A percentile compares a stretch with the other conserved stretches of the same genome.
Conservation (phyloP, 2,329 filamentous ascomycete genomes). For the Shiraia bambusicola region DNA sequence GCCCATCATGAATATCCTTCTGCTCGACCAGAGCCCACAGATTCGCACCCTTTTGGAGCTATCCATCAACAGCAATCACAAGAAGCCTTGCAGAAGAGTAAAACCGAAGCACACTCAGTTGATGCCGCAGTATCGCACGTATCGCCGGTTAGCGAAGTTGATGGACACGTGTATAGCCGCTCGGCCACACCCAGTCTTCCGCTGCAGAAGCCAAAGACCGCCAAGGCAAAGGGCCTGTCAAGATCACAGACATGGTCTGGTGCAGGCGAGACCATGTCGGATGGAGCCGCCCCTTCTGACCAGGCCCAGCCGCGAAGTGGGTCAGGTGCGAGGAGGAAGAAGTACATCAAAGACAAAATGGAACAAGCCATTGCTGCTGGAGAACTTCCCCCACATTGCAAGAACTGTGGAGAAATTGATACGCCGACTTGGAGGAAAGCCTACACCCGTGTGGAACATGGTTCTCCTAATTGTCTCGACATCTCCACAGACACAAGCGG, state of each 20-base stretch:
- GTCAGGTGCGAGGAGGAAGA: slow-evolving; percentile 65
- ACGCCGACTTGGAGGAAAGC: slow-evolving; percentile 96
- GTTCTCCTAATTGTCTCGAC: slow-evolving; percentile 68
- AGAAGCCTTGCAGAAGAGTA: slow-evolving; percentile 5
- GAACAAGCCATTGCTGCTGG: slow-evolving; percentile 69
- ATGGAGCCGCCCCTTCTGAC: slow-evolving; percentile 30
- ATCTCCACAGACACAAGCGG: slow-evolving; percentile 64
- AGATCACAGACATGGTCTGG: slow-evolving; percentile 44
- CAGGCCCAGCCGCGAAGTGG: slow-evolving; percentile 43
- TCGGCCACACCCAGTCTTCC: slow-evolving; percentile 27
- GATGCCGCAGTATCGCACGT: slow-evolving; percentile 18
- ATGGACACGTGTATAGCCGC: slow-evolving; percentile 22
- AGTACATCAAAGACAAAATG: slow-evolving; percentile 60
- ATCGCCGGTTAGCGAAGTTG: slow-evolving; percentile 22
- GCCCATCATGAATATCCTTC: slow-evolving; percentile 3
- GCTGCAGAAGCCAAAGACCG: slow-evolving; percentile 13
- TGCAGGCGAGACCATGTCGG: slow-evolving; percentile 36
- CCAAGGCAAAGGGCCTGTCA: slow-evolving; percentile 34
- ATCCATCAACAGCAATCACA: slow-evolving; percentile 3
- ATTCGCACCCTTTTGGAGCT: slow-evolving; percentile 6
- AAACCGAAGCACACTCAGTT: slow-evolving; percentile 21
- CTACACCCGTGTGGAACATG: slow-evolving; percentile 74
- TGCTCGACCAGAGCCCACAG: slow-evolving; percentile 1
- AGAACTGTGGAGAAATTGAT: slow-evolving; percentile 91
- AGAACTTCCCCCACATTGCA: slow-evolving; percentile 83